Percentiles rank a stretch among this genome's conserved stretches.
phyloP scores from a whole-genome alignment of 345 rosid genomes.

The Streptanthus diversifolius region DNA sequence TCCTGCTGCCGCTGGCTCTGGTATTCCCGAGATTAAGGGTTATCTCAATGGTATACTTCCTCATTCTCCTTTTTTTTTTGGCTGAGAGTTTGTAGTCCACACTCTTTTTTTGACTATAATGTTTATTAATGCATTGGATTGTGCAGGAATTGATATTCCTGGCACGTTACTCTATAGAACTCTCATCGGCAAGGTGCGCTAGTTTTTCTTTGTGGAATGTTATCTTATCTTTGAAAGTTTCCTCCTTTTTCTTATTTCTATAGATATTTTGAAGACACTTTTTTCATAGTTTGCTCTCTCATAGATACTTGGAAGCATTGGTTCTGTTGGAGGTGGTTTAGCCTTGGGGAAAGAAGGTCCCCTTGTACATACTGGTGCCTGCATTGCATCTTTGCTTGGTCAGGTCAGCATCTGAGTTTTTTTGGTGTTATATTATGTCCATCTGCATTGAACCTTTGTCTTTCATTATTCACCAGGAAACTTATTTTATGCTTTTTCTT shows the following conservation, averaged over 20 bases:
- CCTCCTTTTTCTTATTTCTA: neutral
- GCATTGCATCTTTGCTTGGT: slow-evolving; percentile 98
- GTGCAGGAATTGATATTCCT: slow-evolving; percentile 76
- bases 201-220: neutral
- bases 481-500: neutral
- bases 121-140: neutral
- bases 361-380: slow-evolving; percentile 94
- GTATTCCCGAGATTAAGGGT: slow-evolving; percentile 97
- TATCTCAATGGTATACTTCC: slow-evolving; percentile 71
- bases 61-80: neutral
- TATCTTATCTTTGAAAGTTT: neutral
- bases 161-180: slow-evolving; percentile 95
- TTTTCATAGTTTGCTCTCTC: slow-evolving; percentile 21
- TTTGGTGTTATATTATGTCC: too few relatives aligned
- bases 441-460: too few relatives aligned
- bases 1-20: slow-evolving; percentile 99
- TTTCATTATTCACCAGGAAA: neutral
- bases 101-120: neutral
- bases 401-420: slow-evolving; percentile 56
- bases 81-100: neutral
- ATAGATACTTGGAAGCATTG: slow-evolving; percentile 97
- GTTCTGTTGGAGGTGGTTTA: slow-evolving; percentile 97
- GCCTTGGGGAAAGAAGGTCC: slow-evolving; percentile 99
- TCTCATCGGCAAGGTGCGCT: slow-evolving; percentile 84
- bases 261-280: neutral